These are phyloP conservation scores for Tricholoma matsutake DNA, from an alignment of 768 basidiomycete species.

Conservation along the genomic window DNA sequence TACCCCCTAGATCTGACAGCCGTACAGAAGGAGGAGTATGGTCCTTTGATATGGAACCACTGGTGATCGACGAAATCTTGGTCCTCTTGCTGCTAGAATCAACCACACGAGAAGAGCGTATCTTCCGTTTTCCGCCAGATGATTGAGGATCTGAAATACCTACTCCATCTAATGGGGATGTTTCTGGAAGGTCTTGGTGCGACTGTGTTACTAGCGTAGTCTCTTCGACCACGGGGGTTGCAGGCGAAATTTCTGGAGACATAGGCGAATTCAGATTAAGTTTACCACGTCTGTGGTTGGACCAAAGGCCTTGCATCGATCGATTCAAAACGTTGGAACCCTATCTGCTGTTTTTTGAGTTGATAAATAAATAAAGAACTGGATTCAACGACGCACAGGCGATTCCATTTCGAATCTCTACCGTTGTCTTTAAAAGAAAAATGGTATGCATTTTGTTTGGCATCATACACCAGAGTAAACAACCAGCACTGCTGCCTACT, in stretches of 20 bases:
- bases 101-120: constrained; percentile 46
- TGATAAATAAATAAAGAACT: constrained; percentile 5
- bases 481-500: too few relatives aligned
- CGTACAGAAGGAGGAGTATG: constrained; percentile 71
- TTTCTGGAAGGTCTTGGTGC: constrained; percentile 10
- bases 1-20: constrained; percentile 84
- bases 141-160: constrained; percentile 9
- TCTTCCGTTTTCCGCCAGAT: constrained; percentile 56
- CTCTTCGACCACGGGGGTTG: constrained; percentile 22
- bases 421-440: too few relatives aligned
- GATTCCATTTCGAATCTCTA: constrained; percentile 17
- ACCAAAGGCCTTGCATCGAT: constrained; percentile 81
- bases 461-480: too few relatives aligned
- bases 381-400: constrained; percentile 21
- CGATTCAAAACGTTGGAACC: constrained; percentile 71
- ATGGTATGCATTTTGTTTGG: too few relatives aligned
- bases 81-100: constrained; percentile 60
- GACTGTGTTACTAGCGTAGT: constrained; percentile 18
- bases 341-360: constrained; percentile 52
- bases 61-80: constrained; percentile 33
- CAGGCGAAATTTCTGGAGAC: constrained; percentile 25
- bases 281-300: constrained; percentile 58
- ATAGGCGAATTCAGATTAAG: constrained; percentile 60
- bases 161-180: constrained; percentile 11
- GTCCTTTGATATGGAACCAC: constrained; percentile 50